Conservation (phyloP, 495 filamentous ascomycete species). For the Penicillium flavigenum region DNA sequence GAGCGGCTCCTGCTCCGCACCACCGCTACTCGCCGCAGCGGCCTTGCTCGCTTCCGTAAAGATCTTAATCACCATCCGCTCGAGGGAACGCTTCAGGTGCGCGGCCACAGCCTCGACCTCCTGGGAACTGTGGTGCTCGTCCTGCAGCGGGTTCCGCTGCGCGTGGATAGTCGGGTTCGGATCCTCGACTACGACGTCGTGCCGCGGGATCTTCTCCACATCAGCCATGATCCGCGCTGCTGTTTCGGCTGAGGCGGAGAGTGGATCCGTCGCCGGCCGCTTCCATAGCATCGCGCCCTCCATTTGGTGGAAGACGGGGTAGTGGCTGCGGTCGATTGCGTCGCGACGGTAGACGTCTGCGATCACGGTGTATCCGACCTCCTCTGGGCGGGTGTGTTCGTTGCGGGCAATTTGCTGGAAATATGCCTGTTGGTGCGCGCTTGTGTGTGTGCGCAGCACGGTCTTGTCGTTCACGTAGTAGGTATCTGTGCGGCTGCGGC, state of each 20-base stretch:
- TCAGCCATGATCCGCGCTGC: constrained; percentile 58
- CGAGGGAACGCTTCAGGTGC: constrained; percentile 87
- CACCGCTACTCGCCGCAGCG: constrained; percentile 50
- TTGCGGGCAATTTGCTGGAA: constrained; percentile 60
- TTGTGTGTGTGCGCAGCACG: constrained; percentile 88
- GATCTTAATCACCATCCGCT: constrained; percentile 83
- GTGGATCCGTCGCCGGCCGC: constrained; percentile 61
- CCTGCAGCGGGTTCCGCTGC: constrained; percentile 81
- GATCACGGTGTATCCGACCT: constrained; percentile 80
- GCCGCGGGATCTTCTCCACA: constrained; percentile 62
- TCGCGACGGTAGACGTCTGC: constrained; percentile 98
- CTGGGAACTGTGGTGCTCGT: constrained; percentile 61
- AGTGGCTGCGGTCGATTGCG: constrained; percentile 91
- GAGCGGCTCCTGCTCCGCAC: constrained; percentile 61
- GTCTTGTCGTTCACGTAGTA: constrained; percentile 90
- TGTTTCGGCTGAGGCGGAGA: constrained; percentile 38
- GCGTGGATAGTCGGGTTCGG: constrained; percentile 76
- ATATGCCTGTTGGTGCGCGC: constrained; percentile 84
- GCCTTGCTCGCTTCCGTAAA: constrained; percentile 77
- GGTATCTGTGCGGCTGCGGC: constrained; percentile 83
- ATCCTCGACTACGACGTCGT: constrained; percentile 77
- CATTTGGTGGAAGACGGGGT: constrained; percentile 98
- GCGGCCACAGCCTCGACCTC: constrained; percentile 81
- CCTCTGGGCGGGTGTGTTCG: constrained; percentile 52
- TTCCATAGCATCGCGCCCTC: constrained; percentile 93